Conservation (phyloP, 805 yeast species). For the Priceomyces castillae region DNA sequence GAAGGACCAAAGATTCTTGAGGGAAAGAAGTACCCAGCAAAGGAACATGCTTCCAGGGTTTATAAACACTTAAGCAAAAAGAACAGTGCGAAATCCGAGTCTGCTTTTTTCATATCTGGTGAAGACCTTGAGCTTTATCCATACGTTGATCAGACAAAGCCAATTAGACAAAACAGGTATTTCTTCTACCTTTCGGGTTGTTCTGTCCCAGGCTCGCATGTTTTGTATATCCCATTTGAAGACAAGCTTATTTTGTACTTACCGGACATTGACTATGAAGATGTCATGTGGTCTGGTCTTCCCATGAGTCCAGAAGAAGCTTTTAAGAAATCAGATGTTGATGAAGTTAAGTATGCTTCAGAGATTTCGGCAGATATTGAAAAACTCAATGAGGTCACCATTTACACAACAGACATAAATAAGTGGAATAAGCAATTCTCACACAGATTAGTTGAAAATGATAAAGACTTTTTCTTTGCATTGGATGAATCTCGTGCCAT, state of each 20-base stretch:
- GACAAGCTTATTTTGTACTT: conserved; percentile 70
- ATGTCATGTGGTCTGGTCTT: conserved; percentile 94
- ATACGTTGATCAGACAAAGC: conserved; percentile 75
- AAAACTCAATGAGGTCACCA: conserved; percentile 20
- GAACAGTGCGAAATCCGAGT: conserved; percentile 22
- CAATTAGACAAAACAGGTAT: conserved; percentile 86
- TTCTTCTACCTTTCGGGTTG: conserved; percentile 86
- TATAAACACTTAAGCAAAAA: conserved; percentile 29
- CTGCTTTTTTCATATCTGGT: conserved; percentile 58
- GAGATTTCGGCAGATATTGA: conserved; percentile 43
- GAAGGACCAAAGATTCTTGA: conserved; percentile 12
- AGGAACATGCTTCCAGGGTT: conserved; percentile 63
- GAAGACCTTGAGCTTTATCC: conserved; percentile 57
- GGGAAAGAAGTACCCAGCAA: conserved; percentile 75
- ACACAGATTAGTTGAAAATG: conserved; percentile 39
- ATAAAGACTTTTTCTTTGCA: conserved; percentile 57
- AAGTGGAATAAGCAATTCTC: conserved; percentile 39
- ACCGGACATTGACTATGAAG: conserved; percentile 83
- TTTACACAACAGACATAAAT: conserved; percentile 58
- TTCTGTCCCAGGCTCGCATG: conserved; percentile 72
- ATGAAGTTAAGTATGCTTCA: conserved; percentile 65
- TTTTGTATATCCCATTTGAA: conserved; percentile 51
- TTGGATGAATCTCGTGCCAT: conserved; percentile 83
- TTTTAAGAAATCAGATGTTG: conserved; percentile 65
- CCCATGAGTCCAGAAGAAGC: conserved; percentile 75